A percentile compares a stretch with the other conserved stretches of the same genome.
Conservation (phyloP, 352 stramenopile genomes). For the Phytophthora sojae region DNA sequence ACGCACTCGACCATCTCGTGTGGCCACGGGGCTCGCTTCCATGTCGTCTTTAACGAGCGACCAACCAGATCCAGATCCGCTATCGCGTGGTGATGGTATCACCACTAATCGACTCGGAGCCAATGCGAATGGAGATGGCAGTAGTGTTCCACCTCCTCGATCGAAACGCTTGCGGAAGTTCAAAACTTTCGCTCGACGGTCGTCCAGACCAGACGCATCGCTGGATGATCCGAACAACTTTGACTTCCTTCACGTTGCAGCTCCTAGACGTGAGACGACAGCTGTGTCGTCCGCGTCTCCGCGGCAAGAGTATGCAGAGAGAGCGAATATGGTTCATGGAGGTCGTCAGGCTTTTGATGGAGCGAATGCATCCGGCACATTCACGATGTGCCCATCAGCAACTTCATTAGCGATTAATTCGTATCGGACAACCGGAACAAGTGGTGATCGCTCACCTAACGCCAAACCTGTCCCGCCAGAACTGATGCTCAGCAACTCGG, state of each 20-base stretch:
- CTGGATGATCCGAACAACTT: conserved; percentile 28
- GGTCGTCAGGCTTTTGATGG: conserved; percentile 9
- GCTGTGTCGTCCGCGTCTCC: background rate
- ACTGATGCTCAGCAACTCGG: conserved; percentile 26
- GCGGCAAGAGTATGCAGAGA: conserved; percentile 12
- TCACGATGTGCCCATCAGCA: conserved; percentile 22
- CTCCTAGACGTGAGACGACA: conserved; percentile 17
- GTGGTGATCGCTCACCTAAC: background rate
- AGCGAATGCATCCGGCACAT: background rate
- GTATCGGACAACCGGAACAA: background rate
- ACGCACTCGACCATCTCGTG: conserved; percentile 12
- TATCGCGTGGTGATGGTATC: conserved; percentile 15
- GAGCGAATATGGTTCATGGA: background rate
- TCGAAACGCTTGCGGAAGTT: conserved; percentile 13
- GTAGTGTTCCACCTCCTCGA: background rate
- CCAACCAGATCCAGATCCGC: conserved; percentile 10
- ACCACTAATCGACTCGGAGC: conserved; percentile 14
- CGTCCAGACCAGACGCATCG: conserved; percentile 17
- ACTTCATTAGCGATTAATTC: conserved; percentile 22
- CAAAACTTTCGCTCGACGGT: conserved; percentile 18
- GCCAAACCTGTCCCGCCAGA: conserved; percentile 13
- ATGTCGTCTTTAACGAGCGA: conserved; percentile 15
- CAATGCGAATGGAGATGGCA: conserved; percentile 1
- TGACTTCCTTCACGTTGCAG: conserved; percentile 42
- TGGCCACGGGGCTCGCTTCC: conserved; percentile 19